These are phyloP conservation scores for Vigna nakashimae DNA, from an alignment of 306 rosid genomes.

Conservation along the genomic window DNA sequence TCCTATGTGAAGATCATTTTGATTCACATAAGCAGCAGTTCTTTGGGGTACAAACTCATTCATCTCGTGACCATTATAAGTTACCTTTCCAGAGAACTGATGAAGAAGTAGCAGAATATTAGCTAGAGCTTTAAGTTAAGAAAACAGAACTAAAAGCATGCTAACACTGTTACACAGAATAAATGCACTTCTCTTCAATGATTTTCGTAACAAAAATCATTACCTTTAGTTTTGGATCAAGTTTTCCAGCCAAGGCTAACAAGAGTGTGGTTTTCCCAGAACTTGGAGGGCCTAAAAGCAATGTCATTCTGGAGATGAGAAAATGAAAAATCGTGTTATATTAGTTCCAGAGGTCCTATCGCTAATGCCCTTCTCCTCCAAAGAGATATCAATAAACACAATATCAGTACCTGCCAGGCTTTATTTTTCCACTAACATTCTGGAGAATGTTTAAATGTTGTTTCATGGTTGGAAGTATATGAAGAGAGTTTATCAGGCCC, in stretches of 20 bases:
- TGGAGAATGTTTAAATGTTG: conserved; percentile 61
- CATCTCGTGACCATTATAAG: conserved; percentile 60
- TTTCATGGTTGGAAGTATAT: conserved; percentile 48
- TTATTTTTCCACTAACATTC: conserved; percentile 80
- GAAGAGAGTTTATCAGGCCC: conserved; percentile 52
- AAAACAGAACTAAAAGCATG: neutral
- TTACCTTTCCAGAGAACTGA: conserved; percentile 35
- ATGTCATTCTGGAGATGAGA: conserved; percentile 61
- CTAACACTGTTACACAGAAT: neutral
- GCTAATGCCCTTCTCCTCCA: neutral
- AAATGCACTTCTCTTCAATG: no score
- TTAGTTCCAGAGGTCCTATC: neutral
- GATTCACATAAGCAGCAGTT: conserved; percentile 86
- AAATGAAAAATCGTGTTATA: conserved; percentile 21
- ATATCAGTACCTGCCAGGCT: conserved; percentile 69
- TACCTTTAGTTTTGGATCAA: conserved; percentile 66
- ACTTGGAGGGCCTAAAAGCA: conserved; percentile 41
- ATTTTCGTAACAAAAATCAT: no score
- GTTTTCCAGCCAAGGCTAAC: conserved; percentile 79
- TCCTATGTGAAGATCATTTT: conserved; percentile 78
- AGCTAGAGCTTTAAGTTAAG: neutral
- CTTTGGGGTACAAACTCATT: conserved; percentile 72
- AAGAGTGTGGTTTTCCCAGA: conserved; percentile 85
- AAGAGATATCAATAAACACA: conserved; percentile 10
- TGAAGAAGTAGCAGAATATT: no score